These are phyloP conservation scores for Wickerhamomyces bovis DNA, from an alignment of 805 yeast genomes.

Conservation along the genomic window DNA sequence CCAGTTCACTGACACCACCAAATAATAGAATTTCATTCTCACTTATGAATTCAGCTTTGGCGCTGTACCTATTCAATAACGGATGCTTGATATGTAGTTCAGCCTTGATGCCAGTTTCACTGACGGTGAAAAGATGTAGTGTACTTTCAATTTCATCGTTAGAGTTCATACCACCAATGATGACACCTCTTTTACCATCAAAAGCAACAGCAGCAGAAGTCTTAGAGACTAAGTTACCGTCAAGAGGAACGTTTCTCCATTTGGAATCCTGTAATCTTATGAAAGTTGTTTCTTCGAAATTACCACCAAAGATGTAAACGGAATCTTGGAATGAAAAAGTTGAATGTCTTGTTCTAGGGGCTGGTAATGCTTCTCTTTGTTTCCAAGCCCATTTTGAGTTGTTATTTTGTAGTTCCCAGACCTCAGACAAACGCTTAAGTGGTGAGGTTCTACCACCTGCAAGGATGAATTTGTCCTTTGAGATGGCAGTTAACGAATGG, in stretches of 20 bases:
- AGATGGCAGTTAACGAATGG: constrained; percentile 42
- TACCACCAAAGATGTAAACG: constrained; percentile 51
- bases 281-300: constrained; percentile 16
- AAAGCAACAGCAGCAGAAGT: constrained; percentile 33
- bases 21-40: constrained; percentile 35
- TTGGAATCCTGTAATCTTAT: constrained; percentile 12
- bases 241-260: constrained; percentile 4
- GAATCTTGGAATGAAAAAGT: constrained; percentile 27
- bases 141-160: constrained; percentile 21
- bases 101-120: constrained; percentile 19
- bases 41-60: constrained; percentile 29
- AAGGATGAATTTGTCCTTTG: constrained; percentile 29
- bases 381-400: constrained; percentile 34
- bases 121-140: constrained; percentile 30
- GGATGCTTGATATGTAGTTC: constrained; percentile 20
- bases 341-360: constrained; percentile 47
- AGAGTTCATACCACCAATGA: constrained; percentile 42
- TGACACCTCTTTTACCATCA: constrained; percentile 30
- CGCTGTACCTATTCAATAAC: constrained; percentile 44
- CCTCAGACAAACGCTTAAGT: constrained; percentile 35
- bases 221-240: constrained; percentile 19
- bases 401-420: constrained; percentile 30
- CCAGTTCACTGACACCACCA: constrained; percentile 50
- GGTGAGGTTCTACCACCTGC: constrained; percentile 72
- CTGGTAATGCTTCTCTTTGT: constrained; percentile 32